phyloP scores from a whole-genome alignment of 2,329 filamentous ascomycete species.

The Pseudogymnoascus sp. region DNA sequence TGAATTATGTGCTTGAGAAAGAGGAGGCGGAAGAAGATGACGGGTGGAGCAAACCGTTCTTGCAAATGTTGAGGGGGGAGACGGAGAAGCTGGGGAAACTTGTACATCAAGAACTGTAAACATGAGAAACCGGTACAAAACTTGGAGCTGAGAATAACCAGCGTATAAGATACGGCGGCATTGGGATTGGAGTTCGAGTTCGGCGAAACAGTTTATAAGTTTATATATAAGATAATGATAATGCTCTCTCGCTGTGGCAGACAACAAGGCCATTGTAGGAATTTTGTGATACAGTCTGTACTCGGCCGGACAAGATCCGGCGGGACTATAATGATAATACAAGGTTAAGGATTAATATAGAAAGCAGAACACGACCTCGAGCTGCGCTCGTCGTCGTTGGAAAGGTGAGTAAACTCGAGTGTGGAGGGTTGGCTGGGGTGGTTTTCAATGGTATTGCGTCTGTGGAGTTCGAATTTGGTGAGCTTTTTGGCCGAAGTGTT shows the following conservation, averaged over 20 bases:
- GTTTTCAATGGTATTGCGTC: too few relatives aligned
- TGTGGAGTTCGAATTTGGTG: too few relatives aligned
- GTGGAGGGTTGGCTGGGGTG: too few relatives aligned
- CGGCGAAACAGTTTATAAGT: not conserved
- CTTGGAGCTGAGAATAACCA: conserved; percentile 3
- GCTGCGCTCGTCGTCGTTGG: too few relatives aligned
- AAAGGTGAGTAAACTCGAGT: too few relatives aligned
- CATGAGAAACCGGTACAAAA: not conserved
- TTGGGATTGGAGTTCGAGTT: not conserved
- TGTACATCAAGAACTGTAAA: conserved; percentile 8
- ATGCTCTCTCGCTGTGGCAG: not conserved
- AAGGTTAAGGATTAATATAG: too few relatives aligned
- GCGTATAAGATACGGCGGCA: not conserved
- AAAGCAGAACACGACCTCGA: too few relatives aligned
- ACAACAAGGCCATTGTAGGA: not conserved
- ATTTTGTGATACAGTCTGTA: not conserved
- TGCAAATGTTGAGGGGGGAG: conserved; percentile 8
- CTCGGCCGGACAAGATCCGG: not conserved
- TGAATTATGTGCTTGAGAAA: conserved; percentile 10
- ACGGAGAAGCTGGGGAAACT: conserved; percentile 2
- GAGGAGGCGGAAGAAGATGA: not conserved
- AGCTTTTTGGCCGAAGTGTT: too few relatives aligned
- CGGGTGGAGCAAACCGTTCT: conserved; percentile 1
- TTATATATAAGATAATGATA: conserved; percentile 6
- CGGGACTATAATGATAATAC: too few relatives aligned